Conservation (phyloP, 1,284 basidiomycete genomes). For the Boletellus dicymbophilus region DNA sequence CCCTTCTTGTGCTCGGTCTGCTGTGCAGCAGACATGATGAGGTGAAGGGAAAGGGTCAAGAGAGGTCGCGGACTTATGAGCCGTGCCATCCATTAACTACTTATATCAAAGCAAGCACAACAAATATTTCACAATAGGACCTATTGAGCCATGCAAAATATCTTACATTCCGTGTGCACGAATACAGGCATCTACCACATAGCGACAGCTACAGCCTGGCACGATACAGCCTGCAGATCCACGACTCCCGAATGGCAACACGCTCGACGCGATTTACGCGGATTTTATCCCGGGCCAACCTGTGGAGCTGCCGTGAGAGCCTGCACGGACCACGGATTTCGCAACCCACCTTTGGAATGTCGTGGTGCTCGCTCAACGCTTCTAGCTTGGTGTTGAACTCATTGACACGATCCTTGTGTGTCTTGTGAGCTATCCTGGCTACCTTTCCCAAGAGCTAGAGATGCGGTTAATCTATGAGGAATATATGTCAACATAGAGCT, state of each 20-base stretch:
- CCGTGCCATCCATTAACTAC: constrained; percentile 35
- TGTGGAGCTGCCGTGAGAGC: constrained; percentile 36
- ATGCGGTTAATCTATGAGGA: constrained; percentile 8
- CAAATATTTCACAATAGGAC: constrained; percentile 38
- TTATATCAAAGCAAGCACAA: constrained; percentile 35
- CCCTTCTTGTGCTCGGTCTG: constrained; percentile 55
- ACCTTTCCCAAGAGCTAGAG: constrained; percentile 79
- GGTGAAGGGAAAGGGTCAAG: constrained; percentile 38
- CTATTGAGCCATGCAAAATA: constrained; percentile 22
- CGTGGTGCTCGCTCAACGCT: constrained; percentile 88
- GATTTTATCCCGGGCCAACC: constrained; percentile 77
- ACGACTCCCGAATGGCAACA: constrained; percentile 2
- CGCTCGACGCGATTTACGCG: constrained; percentile 27
- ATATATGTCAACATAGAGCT: constrained; percentile 33
- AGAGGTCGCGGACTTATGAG: constrained; percentile 35
- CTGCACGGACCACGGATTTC: constrained; percentile 23
- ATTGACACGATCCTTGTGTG: constrained; percentile 94
- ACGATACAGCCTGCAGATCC: constrained; percentile 10
- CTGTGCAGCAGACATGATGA: constrained; percentile 41
- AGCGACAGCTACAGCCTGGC: constrained; percentile 17
- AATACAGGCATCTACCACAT: constrained; percentile 24
- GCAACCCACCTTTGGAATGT: constrained; percentile 80
- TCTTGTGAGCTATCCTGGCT: constrained; percentile 79
- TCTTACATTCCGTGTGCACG: constrained; percentile 24
- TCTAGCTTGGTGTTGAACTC: constrained; percentile 93